These are phyloP conservation scores for Mortierella claussenii DNA, from an alignment of 192 early-diverging fungal genomes.

Conservation along the genomic window DNA sequence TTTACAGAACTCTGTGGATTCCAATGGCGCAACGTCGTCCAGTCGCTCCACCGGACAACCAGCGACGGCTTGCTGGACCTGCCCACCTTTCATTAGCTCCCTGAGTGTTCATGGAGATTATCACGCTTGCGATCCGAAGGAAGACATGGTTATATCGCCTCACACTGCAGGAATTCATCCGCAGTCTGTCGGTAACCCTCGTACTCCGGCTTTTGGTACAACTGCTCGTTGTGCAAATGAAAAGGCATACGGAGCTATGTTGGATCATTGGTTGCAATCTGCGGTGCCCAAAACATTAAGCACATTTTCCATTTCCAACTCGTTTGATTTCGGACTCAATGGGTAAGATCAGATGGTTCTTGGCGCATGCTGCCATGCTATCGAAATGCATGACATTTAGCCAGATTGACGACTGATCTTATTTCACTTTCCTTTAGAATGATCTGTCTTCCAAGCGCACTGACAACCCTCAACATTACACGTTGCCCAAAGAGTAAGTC, in stretches of 20 bases:
- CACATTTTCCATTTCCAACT: slow-evolving; percentile 17
- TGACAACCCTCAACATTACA: slow-evolving; percentile 18
- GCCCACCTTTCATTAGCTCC: slow-evolving; percentile 16
- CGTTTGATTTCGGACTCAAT: slow-evolving; percentile 24
- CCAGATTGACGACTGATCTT: too few species aligned
- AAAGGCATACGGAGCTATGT: slow-evolving; percentile 6
- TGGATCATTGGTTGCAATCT: slow-evolving; percentile 30
- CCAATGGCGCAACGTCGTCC: neutral
- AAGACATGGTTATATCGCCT: slow-evolving; percentile 8
- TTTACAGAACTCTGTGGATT: neutral
- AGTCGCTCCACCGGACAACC: neutral
- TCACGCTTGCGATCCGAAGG: slow-evolving; percentile 8
- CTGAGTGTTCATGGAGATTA: slow-evolving; percentile 10
- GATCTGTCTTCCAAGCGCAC: slow-evolving; percentile 4
- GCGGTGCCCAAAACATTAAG: slow-evolving; percentile 7
- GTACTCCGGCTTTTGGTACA: neutral
- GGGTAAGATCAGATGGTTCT: too few species aligned
- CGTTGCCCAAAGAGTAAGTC: slow-evolving; percentile 30
- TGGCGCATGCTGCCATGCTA: too few species aligned
- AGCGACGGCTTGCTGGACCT: slow-evolving; percentile 18
- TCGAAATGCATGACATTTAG: too few species aligned
- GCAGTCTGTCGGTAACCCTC: slow-evolving; percentile 1
- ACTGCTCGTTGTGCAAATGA: neutral
- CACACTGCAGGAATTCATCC: slow-evolving; percentile 2
- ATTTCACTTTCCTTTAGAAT: too few species aligned